Base-by-base conservation (phyloP, 139 green algal genomes). In the Zygnema circumcarinatum region DNA sequence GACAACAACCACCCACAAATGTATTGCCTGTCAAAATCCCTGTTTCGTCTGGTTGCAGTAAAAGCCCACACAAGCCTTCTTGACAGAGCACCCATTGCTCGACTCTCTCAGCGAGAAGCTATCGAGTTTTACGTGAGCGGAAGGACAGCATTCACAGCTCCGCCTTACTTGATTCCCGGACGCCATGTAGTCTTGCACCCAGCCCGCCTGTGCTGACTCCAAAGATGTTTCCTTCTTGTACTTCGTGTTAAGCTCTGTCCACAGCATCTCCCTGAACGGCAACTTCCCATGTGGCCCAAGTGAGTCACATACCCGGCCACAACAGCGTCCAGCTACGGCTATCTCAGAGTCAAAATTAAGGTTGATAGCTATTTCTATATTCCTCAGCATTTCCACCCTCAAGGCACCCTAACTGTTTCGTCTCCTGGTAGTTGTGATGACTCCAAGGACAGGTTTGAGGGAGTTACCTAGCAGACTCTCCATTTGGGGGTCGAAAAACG, bases 161-260 rank as follows among this genome's bases (percentile, higher is more conserved):
- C n/a, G n/a, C n/a, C 7, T 78, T 78, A 42, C 69, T 11, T 78
- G 69, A 11, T 78, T 11, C 36, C 35, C 69, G 11, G 69, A 78
- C 16, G 32, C 36, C 29, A 79, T 83, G 42, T 90, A 94, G 0
- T 81, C 52, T 36, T 74, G 35, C n/a, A 81, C 72, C 92, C 92
- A 94, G 16, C 47, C 47, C 16, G 47, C 47, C 47, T 62, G 7
- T 62, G 47, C 47, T 62, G 7, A 7, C 11, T 83, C 52, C 32
- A 79, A 38, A 3, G 76, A 83, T 16, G 3, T 80, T 22, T 22
- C 32, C 36, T 86, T 2, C 11, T 42, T n/a, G 11, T 86, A 86
- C 33, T 86, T 86, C 21, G 39, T 20, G 16, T 2, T 16, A 16
- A 86, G 36, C 52, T 86, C 79, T 74, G 31, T 35, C 11, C 2